Evolutionary conservation across 2,329 filamentous ascomycete genomes (phyloP).

Genomic region (Penicillium sp.): DNA sequence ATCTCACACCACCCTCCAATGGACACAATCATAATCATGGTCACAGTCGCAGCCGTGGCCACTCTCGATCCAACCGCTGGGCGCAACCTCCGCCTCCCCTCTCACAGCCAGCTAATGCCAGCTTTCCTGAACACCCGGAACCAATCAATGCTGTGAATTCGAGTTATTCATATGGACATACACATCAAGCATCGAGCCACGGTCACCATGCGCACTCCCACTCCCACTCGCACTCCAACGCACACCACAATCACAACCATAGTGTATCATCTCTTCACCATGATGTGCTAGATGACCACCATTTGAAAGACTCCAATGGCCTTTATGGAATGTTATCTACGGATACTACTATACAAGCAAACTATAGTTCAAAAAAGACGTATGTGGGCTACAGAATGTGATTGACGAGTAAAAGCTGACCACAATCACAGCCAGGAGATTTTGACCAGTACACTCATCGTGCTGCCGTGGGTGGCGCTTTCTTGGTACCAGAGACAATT

Average conservation of each 20-base stretch:
- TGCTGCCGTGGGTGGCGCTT: slow-evolving; percentile 37
- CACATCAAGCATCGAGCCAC: slow-evolving; percentile 23
- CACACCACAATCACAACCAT: slow-evolving; percentile 30
- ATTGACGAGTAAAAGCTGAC: slow-evolving; percentile 19
- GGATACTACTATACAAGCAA: background rate
- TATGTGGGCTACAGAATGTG: slow-evolving; percentile 12
- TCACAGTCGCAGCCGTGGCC: slow-evolving; percentile 31
- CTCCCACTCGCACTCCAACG: slow-evolving; percentile 38
- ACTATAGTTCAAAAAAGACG: slow-evolving; percentile 7
- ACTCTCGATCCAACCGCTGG: slow-evolving; percentile 35
- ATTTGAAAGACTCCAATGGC: background rate
- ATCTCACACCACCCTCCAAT: slow-evolving; percentile 26
- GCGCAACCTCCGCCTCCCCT: slow-evolving; percentile 29
- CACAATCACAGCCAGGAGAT: slow-evolving; percentile 43
- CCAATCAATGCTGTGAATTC: slow-evolving; percentile 12
- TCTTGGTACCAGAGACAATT: slow-evolving; percentile 37
- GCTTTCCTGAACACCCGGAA: slow-evolving; percentile 19
- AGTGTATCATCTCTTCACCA: slow-evolving; percentile 21
- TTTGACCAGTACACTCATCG: slow-evolving; percentile 48
- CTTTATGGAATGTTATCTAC: background rate
- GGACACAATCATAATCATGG: slow-evolving; percentile 28
- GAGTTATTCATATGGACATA: slow-evolving; percentile 26
- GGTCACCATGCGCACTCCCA: slow-evolving; percentile 39
- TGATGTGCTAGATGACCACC: slow-evolving; percentile 1
- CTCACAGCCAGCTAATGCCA: slow-evolving; percentile 22